phyloP scores from a whole-genome alignment of 2,329 filamentous ascomycete genomes.

The Aspergillus versicolor region DNA sequence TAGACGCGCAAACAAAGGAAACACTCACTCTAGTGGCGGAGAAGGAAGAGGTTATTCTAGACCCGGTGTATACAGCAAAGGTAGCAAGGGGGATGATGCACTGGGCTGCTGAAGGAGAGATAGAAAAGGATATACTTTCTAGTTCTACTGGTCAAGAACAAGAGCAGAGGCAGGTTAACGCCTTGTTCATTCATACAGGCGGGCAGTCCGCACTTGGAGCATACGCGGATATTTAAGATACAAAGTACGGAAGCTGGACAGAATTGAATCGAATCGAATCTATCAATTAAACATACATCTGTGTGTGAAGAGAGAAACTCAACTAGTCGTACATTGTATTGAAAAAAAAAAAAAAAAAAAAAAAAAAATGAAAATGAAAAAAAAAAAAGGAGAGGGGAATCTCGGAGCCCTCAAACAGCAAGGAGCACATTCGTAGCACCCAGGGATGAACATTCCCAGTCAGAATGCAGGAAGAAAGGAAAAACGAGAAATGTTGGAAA shows the following conservation, averaged over 20 bases:
- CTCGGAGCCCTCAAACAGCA: background rate
- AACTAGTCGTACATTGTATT: constrained; percentile 10
- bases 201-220: constrained; percentile 35
- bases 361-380: background rate
- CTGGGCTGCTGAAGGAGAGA: constrained; percentile 24
- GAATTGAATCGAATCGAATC: constrained; percentile 12
- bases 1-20: constrained; percentile 27
- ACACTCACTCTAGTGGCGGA: constrained; percentile 26
- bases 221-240: constrained; percentile 23
- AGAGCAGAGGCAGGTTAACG: constrained; percentile 25
- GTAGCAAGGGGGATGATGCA: constrained; percentile 29
- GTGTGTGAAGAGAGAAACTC: constrained; percentile 3
- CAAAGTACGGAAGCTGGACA: background rate
- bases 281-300: constrained; percentile 20
- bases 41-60: constrained; percentile 30
- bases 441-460: background rate
- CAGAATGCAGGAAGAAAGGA: constrained; percentile 11
- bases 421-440: background rate
- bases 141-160: background rate
- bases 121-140: constrained; percentile 13
- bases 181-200: constrained; percentile 39
- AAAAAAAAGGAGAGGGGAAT: constrained; percentile 9
- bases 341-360: constrained; percentile 11
- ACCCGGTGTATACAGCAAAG: constrained; percentile 39
- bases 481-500: constrained; percentile 1